Evolutionary conservation across 23 red algal species (phyloP).

Genomic region (Gracilaria vermiculophylla): DNA sequence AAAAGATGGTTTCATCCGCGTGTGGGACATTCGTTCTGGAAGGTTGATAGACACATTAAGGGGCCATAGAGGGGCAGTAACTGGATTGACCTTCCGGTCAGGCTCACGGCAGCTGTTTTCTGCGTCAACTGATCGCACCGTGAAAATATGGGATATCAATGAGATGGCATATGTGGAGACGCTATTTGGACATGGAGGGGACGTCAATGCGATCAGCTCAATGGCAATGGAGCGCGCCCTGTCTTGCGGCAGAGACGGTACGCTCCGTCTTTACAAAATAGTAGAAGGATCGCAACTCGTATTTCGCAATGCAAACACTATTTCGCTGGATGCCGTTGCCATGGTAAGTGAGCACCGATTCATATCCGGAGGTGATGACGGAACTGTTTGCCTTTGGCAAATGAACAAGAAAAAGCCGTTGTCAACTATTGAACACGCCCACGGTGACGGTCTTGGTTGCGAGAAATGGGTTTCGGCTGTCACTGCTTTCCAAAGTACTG

Average conservation of each 20-base stretch:
- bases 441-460: constrained; percentile 36
- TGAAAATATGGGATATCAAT: constrained; percentile 81
- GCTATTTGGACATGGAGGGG: constrained; percentile 83
- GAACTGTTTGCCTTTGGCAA: constrained; percentile 78
- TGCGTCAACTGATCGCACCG: constrained; percentile 62
- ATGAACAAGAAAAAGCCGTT: constrained; percentile 79
- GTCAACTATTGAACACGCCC: constrained; percentile 50
- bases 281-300: constrained; percentile 87
- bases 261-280: constrained; percentile 90
- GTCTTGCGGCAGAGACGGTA: constrained; percentile 79
- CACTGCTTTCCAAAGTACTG: constrained; percentile 39
- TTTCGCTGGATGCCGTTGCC: constrained; percentile 78
- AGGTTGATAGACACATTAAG: constrained; percentile 22
- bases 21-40: constrained; percentile 69
- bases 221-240: constrained; percentile 67
- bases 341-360: constrained; percentile 69
- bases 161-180: constrained; percentile 88
- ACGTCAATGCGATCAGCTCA: constrained; percentile 45
- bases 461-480: constrained; percentile 71
- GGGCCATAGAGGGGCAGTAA: constrained; percentile 74
- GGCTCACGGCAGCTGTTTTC: constrained; percentile 65
- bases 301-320: constrained; percentile 59
- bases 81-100: constrained; percentile 51
- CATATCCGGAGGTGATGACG: constrained; percentile 86
- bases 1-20: constrained; percentile 51